phyloP scores from a whole-genome alignment of 768 basidiomycete genomes.

The Austroboletus eburneus region DNA sequence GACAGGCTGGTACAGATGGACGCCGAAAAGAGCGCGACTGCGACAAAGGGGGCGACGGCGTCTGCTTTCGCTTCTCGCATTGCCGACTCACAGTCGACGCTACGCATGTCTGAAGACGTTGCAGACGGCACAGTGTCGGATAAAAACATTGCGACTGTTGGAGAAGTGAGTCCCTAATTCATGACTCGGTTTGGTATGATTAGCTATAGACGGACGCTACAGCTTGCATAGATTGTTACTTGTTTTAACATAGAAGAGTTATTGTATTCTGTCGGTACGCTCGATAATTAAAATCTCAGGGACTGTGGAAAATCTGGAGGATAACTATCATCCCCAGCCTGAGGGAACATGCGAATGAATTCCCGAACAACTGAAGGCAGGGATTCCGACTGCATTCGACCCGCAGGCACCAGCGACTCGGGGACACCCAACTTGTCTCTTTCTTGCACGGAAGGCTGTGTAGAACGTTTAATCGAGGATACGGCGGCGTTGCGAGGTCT shows the following conservation, averaged over 20 bases:
- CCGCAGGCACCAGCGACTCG: too few relatives aligned
- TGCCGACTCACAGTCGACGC: slow-evolving; percentile 25
- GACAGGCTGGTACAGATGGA: slow-evolving; percentile 17
- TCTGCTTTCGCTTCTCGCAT: slow-evolving; percentile 13
- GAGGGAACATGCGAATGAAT: slow-evolving; percentile 31
- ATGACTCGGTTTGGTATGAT: slow-evolving; percentile 6
- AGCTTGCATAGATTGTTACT: neutral
- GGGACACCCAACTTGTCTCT: slow-evolving; percentile 5
- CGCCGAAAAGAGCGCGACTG: slow-evolving; percentile 12
- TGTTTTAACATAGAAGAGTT: neutral
- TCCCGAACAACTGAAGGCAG: slow-evolving; percentile 29
- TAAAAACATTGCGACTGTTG: slow-evolving; percentile 17
- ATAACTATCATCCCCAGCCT: slow-evolving; percentile 34
- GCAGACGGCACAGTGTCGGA: slow-evolving; percentile 5
- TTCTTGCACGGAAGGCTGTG: slow-evolving; percentile 8
- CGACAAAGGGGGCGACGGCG: slow-evolving; percentile 8
- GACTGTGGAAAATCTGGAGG: slow-evolving; percentile 33
- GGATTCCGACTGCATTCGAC: slow-evolving; percentile 8
- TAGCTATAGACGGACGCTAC: neutral
- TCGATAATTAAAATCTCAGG: slow-evolving; percentile 13
- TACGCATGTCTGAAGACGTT: slow-evolving; percentile 19
- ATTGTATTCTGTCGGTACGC: slow-evolving; percentile 1
- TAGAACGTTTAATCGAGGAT: neutral
- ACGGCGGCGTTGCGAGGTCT: slow-evolving; percentile 11
- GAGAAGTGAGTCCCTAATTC: slow-evolving; percentile 9